A percentile compares a stretch with the other conserved stretches of the same genome.
Conservation (phyloP, 78 protist species). For the Andalucia godoyi region DNA sequence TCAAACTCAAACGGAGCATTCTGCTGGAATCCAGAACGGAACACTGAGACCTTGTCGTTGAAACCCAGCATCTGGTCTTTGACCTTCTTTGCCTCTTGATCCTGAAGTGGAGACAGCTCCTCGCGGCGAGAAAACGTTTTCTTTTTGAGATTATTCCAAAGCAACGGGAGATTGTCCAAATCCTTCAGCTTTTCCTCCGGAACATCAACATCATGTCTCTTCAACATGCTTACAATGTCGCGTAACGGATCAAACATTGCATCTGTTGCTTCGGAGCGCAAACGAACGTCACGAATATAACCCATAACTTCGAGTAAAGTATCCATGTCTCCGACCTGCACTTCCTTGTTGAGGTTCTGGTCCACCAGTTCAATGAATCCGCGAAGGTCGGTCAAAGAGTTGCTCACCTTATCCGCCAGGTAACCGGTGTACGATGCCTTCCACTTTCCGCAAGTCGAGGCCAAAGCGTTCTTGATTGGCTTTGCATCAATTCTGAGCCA, state of each 20-base stretch:
- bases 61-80: conserved; percentile 10
- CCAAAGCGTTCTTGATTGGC: conserved; percentile 21
- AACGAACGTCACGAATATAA: conserved; percentile 10
- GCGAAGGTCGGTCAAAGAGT: conserved; percentile 9
- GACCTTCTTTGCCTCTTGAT: conserved; percentile 24
- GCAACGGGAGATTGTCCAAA: conserved; percentile 13
- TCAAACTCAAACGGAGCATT: background rate
- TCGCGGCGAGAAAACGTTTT: background rate
- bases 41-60: background rate
- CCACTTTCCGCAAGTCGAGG: conserved; percentile 18
- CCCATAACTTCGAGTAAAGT: conserved; percentile 14
- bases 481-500: conserved; percentile 42
- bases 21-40: background rate
- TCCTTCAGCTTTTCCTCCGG: background rate
- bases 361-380: conserved; percentile 15
- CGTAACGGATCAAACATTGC: conserved; percentile 18
- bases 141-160: conserved; percentile 4
- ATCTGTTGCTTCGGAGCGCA: conserved; percentile 11
- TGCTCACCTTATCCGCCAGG: conserved; percentile 3
- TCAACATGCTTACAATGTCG: conserved; percentile 19
- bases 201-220: background rate
- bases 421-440: conserved; percentile 4
- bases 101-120: conserved; percentile 19
- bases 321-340: conserved; percentile 9
- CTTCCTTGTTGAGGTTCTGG: conserved; percentile 1